Evolutionary conservation across 495 filamentous ascomycete species (phyloP), one percentile per base, ranked within the genome.

Genomic region (Xylaria nigripes): DNA sequence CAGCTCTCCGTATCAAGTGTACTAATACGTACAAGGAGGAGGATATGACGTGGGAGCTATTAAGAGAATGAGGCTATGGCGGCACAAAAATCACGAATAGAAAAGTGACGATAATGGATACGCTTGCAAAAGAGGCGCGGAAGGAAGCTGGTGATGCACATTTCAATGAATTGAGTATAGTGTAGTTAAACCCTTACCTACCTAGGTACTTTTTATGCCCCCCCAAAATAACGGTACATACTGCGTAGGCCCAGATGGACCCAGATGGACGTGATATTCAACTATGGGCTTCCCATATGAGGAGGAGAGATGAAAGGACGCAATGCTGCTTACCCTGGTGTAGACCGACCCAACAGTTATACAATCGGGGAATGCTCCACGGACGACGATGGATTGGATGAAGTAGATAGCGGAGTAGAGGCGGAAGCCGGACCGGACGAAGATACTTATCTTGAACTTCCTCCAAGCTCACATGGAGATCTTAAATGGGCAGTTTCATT

Each of bases 201-300:
- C n/a, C n/a, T n/a, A n/a, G n/a, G n/a, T n/a, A n/a, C n/a, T n/a
- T n/a, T 4, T 29, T 29, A 29, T 29, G 9, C 25, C 25, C 9
- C 25, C 25, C 25, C 25, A 29, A 29, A 4, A 9, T 3, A 29
- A 29, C 25, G n/a, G n/a, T n/a, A n/a, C n/a, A n/a, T n/a, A n/a
- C 50, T 13, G 29, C 44, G 7, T 66, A 48, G 34, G 55, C 38
- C 25, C 56, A 45, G 21, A 23, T 41, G 9, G 16, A 40, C 15
- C 24, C 43, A 21, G 51, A 57, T 18, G 64, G 57, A 18, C 15
- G 15, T 10, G 48, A 2, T 9, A 29, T 57, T 13, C 38, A 58
- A 55, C 56, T 66, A 29, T 41, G 42, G 51, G 30, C 61, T 27
- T 59, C 59, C 15, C 63, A 66, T 57, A 67, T 64, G 64, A 64